Evolutionary conservation across 805 yeast genomes (phyloP).

Genomic region (Maudiozyma serrabonitensis): DNA sequence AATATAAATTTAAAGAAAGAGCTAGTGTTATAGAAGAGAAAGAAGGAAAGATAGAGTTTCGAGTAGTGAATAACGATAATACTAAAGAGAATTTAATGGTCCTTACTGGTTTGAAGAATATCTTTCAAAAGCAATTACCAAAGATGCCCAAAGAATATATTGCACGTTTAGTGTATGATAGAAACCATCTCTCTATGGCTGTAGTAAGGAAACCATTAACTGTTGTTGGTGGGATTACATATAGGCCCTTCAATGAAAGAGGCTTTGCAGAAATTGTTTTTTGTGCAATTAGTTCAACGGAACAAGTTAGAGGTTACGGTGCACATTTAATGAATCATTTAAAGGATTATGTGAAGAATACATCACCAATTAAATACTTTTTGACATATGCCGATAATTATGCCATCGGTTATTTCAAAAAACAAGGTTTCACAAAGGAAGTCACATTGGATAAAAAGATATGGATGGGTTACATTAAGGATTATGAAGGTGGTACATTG

Average conservation of each 20-base stretch:
- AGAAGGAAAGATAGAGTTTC: conserved; percentile 85
- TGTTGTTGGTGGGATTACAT: conserved; percentile 97
- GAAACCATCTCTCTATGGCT: conserved; percentile 92
- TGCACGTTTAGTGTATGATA: conserved; percentile 85
- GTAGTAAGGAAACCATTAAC: conserved; percentile 88
- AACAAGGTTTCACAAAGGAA: conserved; percentile 96
- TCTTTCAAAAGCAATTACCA: conserved; percentile 94
- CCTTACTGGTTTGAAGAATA: conserved; percentile 87
- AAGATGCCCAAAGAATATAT: conserved; percentile 98
- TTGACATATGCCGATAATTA: conserved; percentile 96
- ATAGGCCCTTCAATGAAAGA: conserved; percentile 82
- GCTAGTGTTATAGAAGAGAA: conserved; percentile 92
- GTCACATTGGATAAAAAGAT: conserved; percentile 72
- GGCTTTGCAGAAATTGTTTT: conserved; percentile 97
- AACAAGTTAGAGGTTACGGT: conserved; percentile 97
- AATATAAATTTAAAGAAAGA: conserved; percentile 78
- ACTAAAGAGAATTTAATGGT: conserved; percentile 81
- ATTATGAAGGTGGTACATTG: conserved; percentile 96
- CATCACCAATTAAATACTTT: conserved; percentile 77
- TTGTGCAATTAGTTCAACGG: conserved; percentile 95
- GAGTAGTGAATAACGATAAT: conserved; percentile 95
- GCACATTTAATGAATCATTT: conserved; percentile 97
- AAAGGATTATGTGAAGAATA: conserved; percentile 87
- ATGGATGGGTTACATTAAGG: conserved; percentile 99
- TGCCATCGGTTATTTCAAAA: conserved; percentile 96